A percentile compares a stretch with the other conserved stretches of the same genome.
phyloP scores from a whole-genome alignment of 768 basidiomycete genomes.

The Pleurotus salmoneostramineus region DNA sequence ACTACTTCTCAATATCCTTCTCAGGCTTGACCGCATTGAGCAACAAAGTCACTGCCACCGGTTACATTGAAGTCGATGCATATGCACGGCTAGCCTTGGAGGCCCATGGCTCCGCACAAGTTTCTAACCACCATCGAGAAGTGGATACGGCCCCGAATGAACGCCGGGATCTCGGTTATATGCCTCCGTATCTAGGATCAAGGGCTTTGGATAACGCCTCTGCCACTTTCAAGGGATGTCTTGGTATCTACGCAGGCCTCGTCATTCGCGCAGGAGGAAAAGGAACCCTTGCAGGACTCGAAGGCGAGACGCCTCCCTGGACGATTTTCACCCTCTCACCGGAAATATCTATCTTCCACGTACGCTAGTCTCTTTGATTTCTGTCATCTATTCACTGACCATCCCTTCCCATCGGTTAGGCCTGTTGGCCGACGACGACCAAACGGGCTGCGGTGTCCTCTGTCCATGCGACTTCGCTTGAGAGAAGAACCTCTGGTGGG shows the following conservation, averaged over 20 bases:
- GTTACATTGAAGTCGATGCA: neutral
- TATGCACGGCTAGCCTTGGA: neutral
- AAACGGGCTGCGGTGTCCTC: too few species aligned
- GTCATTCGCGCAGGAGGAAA: neutral
- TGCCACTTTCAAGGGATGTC: neutral
- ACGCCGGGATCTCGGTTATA: neutral
- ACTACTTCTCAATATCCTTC: neutral
- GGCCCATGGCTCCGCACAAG: neutral
- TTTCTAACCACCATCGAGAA: neutral
- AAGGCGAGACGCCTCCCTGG: neutral
- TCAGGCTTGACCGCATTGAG: neutral
- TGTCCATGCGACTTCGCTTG: too few species aligned
- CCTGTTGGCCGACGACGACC: too few species aligned
- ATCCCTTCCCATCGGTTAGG: too few species aligned
- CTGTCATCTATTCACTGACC: too few species aligned
- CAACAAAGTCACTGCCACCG: neutral
- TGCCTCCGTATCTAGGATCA: neutral
- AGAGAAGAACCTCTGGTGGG: too few species aligned
- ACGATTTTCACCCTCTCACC: neutral
- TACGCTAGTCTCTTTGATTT: too few species aligned
- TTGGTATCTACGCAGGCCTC: neutral
- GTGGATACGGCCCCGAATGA: neutral
- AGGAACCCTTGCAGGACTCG: neutral
- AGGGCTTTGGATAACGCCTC: neutral
- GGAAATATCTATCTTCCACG: too few species aligned